A percentile compares a stretch with the other conserved stretches of the same genome.
phyloP scores from a whole-genome alignment of 1,284 basidiomycete genomes.

The Pseudozyma hubeiensis region DNA sequence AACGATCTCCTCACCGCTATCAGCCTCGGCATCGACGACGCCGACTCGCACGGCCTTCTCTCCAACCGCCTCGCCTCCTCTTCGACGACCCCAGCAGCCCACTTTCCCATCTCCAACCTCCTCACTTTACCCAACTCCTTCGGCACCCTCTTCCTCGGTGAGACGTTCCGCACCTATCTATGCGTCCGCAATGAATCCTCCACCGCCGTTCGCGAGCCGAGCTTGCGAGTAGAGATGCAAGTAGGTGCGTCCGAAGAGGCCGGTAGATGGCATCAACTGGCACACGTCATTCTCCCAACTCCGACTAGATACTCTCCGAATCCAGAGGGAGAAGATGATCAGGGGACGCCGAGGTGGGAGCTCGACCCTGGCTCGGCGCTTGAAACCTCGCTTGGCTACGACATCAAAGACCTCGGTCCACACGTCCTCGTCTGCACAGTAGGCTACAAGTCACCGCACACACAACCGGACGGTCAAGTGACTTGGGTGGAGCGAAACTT shows the following conservation, averaged over 20 bases:
- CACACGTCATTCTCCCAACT: constrained; percentile 27
- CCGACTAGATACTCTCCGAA: constrained; percentile 20
- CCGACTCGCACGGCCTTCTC: constrained; percentile 9
- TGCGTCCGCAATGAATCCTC: constrained; percentile 62
- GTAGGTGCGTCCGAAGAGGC: constrained; percentile 21
- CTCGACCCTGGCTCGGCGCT: constrained; percentile 17
- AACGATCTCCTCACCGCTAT: constrained; percentile 13
- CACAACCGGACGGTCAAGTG: background rate
- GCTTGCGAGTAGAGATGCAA: constrained; percentile 64
- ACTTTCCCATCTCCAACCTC: constrained; percentile 24
- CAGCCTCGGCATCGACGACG: constrained; percentile 6
- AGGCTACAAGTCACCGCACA: constrained; percentile 44
- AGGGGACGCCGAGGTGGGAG: constrained; percentile 16
- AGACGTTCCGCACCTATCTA: constrained; percentile 64
- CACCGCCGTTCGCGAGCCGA: constrained; percentile 36
- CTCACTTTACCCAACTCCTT: constrained; percentile 53
- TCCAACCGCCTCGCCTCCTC: constrained; percentile 6
- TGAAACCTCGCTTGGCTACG: constrained; percentile 56
- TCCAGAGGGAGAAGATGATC: background rate
- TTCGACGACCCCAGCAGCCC: background rate
- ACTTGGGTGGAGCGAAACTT: constrained; percentile 49
- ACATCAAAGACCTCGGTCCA: constrained; percentile 64
- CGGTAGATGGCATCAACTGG: constrained; percentile 25
- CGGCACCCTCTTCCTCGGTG: constrained; percentile 60
- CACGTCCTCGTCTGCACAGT: constrained; percentile 66